A percentile compares a stretch with the other conserved stretches of the same genome.
phyloP scores from a whole-genome alignment of 257 asterid genomes.

The Anisodus acutangulus region DNA sequence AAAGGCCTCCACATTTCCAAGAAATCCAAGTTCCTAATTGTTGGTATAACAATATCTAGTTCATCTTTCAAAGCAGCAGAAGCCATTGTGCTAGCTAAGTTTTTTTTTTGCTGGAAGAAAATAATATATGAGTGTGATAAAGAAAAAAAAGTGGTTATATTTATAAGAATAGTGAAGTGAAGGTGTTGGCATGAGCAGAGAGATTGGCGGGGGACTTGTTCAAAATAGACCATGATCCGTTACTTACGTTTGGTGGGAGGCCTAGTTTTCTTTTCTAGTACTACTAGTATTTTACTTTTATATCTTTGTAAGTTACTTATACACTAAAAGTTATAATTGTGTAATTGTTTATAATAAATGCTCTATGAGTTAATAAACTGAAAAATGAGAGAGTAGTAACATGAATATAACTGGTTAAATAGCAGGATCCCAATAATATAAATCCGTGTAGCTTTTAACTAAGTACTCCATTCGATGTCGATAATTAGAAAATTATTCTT shows the following conservation, averaged over 20 bases:
- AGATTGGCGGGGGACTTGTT: constrained; percentile 22
- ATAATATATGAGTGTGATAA: neutral
- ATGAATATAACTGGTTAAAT: neutral
- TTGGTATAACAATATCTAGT: constrained; percentile 31
- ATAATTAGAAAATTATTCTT: neutral
- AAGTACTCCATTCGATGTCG: neutral
- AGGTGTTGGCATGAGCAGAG: constrained; percentile 15
- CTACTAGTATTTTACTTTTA: neutral
- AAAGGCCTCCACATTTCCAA: constrained; percentile 36
- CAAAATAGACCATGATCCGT: neutral
- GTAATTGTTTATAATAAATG: neutral
- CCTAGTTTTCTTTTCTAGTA: neutral
- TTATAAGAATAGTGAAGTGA: neutral
- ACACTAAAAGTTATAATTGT: neutral
- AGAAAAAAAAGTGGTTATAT: neutral
- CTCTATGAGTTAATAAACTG: neutral
- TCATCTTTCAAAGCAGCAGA: constrained; percentile 35
- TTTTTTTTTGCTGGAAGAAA: neutral
- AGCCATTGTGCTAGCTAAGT: neutral
- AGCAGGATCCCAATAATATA: neutral
- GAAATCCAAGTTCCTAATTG: constrained; percentile 35
- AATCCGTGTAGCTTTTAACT: too few relatives aligned
- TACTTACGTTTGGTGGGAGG: neutral
- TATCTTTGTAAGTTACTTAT: neutral
- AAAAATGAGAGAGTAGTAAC: neutral